A percentile compares a stretch with the other conserved stretches of the same genome.
Evolutionary conservation across 306 rosid genomes (phyloP).

Genomic region (Vachellia collinsii): DNA sequence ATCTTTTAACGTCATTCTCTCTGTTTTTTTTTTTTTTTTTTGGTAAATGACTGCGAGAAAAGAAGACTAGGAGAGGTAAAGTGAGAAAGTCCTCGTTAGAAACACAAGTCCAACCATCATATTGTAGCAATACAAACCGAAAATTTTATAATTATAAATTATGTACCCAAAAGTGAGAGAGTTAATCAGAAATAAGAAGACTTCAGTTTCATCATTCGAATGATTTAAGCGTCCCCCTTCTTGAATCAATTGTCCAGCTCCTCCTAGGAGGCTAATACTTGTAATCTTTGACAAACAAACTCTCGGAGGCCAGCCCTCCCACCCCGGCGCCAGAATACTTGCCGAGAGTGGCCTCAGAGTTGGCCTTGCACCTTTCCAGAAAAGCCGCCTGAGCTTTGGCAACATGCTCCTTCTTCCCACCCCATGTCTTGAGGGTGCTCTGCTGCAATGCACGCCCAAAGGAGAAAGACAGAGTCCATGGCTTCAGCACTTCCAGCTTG

Average conservation of each 20-base stretch:
- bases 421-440: constrained; percentile 77
- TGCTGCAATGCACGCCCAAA: constrained; percentile 76
- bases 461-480: constrained; percentile 75
- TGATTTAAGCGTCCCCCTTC: not conserved
- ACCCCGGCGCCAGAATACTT: constrained; percentile 48
- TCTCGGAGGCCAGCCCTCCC: constrained; percentile 55
- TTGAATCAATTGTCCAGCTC: not conserved
- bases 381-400: constrained; percentile 63
- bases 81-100: too few relatives aligned
- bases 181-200: not conserved
- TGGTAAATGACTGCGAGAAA: too few relatives aligned
- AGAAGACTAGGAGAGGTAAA: too few relatives aligned
- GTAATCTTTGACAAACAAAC: constrained; percentile 59
- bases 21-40: too few relatives aligned
- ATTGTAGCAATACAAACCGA: not conserved
- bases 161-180: constrained; percentile 14
- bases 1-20: too few relatives aligned
- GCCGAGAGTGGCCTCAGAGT: constrained; percentile 67
- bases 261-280: constrained; percentile 45
- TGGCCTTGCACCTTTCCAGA: constrained; percentile 65
- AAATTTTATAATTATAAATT: not conserved
- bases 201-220: constrained; percentile 5
- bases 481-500: constrained; percentile 64
- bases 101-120: not conserved
- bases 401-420: constrained; percentile 64